phyloP scores from a whole-genome alignment of 805 yeast genomes.

The Hermanozyma aechmeae region DNA sequence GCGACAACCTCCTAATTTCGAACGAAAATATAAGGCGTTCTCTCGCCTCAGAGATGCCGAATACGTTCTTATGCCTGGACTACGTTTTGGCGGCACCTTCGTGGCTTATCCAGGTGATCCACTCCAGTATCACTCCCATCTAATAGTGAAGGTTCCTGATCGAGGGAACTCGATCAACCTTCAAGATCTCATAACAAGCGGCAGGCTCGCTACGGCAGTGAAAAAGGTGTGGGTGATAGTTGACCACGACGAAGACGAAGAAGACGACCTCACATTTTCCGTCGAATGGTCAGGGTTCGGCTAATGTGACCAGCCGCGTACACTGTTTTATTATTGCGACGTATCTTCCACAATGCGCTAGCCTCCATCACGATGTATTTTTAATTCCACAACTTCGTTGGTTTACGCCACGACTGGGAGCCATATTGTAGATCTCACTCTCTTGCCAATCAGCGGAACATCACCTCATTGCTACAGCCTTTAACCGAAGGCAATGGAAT shows the following conservation, averaged over 20 bases:
- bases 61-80: constrained; percentile 68
- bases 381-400: too few relatives aligned
- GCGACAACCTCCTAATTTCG: constrained; percentile 3
- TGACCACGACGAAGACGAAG: constrained; percentile 19
- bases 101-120: constrained; percentile 96
- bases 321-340: too few relatives aligned
- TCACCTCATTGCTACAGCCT: too few relatives aligned
- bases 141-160: constrained; percentile 45
- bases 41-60: constrained; percentile 32
- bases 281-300: constrained; percentile 98
- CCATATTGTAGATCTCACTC: too few relatives aligned
- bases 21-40: constrained; percentile 16
- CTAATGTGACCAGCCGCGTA: too few relatives aligned
- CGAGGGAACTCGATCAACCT: constrained; percentile 36
- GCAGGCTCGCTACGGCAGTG: constrained; percentile 86
- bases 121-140: constrained; percentile 79
- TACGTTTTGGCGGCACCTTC: constrained; percentile 83
- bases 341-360: too few relatives aligned
- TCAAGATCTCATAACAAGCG: constrained; percentile 65
- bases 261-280: constrained; percentile 41
- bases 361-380: too few relatives aligned
- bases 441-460: too few relatives aligned
- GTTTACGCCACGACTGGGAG: too few relatives aligned
- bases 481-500: too few relatives aligned
- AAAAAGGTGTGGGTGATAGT: constrained; percentile 72